Evolutionary conservation across 257 asterid genomes (phyloP).

Genomic region (Capsicum baccatum): DNA sequence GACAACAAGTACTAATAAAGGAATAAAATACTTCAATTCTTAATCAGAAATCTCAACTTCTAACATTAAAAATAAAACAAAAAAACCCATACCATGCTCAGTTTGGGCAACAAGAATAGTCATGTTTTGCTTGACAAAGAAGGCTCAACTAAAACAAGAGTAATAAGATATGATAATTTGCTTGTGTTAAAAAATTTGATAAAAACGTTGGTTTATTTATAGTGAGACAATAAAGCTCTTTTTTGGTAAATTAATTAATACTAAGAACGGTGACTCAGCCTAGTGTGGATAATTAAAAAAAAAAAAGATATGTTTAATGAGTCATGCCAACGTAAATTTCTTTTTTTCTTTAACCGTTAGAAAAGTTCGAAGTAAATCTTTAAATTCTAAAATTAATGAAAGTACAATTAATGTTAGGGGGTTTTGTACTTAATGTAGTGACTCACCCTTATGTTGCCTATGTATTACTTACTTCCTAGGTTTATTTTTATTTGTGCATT

Average conservation of each 20-base stretch:
- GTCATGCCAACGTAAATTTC: slow-evolving; percentile 5
- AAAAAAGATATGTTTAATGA: slow-evolving; percentile 11
- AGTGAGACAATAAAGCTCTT: background rate
- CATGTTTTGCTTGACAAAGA: slow-evolving; percentile 21
- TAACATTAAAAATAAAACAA: background rate
- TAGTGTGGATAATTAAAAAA: background rate
- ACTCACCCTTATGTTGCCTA: background rate
- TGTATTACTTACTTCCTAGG: too few species aligned
- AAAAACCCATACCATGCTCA: slow-evolving; percentile 11
- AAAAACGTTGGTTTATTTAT: background rate
- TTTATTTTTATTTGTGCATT: too few species aligned
- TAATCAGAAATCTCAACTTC: background rate
- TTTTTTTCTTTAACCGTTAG: background rate
- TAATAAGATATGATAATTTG: background rate
- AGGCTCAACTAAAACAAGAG: background rate
- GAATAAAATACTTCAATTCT: background rate
- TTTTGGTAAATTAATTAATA: background rate
- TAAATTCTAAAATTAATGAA: background rate
- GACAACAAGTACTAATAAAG: background rate
- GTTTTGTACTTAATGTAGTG: background rate
- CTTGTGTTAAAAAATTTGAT: background rate
- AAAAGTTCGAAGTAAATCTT: background rate
- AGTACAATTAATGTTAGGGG: background rate
- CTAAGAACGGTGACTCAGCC: background rate
- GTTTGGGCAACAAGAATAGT: slow-evolving; percentile 27